Percentiles rank a stretch among this genome's conserved stretches.
These are phyloP conservation scores for Alnus rubra DNA, from an alignment of 306 rosid genomes.

Conservation along the genomic window DNA sequence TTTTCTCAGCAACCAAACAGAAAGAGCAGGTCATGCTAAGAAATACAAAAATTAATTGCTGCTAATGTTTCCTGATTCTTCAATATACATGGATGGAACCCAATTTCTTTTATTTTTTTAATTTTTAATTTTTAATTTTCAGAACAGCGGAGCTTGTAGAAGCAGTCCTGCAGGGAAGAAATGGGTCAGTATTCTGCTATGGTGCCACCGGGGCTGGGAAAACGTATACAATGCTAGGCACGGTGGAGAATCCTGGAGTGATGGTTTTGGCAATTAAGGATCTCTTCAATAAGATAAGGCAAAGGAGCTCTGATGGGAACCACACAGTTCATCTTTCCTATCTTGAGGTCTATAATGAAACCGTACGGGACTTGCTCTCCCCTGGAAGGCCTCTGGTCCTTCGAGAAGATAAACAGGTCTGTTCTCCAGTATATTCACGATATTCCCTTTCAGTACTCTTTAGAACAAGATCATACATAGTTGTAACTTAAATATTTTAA, in stretches of 20 bases:
- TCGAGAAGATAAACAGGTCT: constrained; percentile 97
- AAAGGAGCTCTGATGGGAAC: constrained; percentile 85
- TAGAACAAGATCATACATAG: neutral
- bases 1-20: constrained; percentile 16
- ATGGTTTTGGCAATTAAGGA: constrained; percentile 99
- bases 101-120: neutral
- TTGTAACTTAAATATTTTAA: no score
- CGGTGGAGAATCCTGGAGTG: constrained; percentile 89
- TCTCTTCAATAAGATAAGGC: constrained; percentile 78
- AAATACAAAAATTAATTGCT: neutral
- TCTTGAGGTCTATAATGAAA: constrained; percentile 96
- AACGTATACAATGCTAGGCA: constrained; percentile 96
- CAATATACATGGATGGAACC: neutral
- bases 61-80: neutral
- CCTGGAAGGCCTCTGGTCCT: constrained; percentile 96
- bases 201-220: constrained; percentile 99
- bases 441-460: neutral
- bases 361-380: constrained; percentile 83
- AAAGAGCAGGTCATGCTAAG: no score
- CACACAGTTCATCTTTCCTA: constrained; percentile 88
- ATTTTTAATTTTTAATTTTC: constrained; percentile 24
- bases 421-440: neutral
- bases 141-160: constrained; percentile 92
- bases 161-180: constrained; percentile 93
- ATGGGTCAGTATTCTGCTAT: constrained; percentile 93